Conservation (phyloP, 164 flowering plant genomes). For the Vitis labrusca region DNA sequence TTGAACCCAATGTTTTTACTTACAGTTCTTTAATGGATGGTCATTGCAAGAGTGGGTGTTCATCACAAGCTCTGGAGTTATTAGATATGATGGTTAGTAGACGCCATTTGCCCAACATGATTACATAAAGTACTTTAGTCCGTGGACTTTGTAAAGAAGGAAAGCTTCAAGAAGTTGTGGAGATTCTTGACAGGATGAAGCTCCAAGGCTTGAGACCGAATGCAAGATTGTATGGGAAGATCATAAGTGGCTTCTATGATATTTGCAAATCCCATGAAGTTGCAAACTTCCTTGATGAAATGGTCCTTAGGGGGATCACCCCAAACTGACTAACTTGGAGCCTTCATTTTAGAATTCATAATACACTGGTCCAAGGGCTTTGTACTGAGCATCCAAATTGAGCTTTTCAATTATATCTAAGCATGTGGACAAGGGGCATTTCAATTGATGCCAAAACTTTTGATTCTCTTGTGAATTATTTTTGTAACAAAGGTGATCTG, state of each 20-base stretch:
- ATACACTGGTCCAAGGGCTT: conserved; percentile 72
- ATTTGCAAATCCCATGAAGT: conserved; percentile 62
- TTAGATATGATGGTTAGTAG: conserved; percentile 56
- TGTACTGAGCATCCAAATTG: conserved; percentile 41
- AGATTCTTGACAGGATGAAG: conserved; percentile 87
- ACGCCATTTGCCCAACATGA: conserved; percentile 48
- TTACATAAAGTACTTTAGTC: conserved; percentile 69
- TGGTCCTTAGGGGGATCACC: conserved; percentile 63
- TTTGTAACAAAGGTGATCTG: conserved; percentile 65
- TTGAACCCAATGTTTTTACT: conserved; percentile 85
- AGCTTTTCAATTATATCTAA: conserved; percentile 64
- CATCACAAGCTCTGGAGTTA: conserved; percentile 60
- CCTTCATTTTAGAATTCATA: conserved; percentile 65
- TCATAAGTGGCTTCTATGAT: conserved; percentile 64
- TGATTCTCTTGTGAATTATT: conserved; percentile 43
- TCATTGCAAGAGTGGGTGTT: conserved; percentile 67
- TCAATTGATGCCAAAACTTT: conserved; percentile 47
- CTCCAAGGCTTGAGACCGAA: conserved; percentile 89
- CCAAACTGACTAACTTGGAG: conserved; percentile 69
- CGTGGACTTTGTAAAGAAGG: conserved; percentile 77
- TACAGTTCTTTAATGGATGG: conserved; percentile 86
- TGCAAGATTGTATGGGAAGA: conserved; percentile 76
- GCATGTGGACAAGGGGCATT: conserved; percentile 73
- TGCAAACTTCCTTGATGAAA: conserved; percentile 92
- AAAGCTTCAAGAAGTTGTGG: conserved; percentile 59